Evolutionary conservation across 495 filamentous ascomycete genomes (phyloP), one percentile per base, ranked within the genome.

Genomic region (Neurospora sp.): DNA sequence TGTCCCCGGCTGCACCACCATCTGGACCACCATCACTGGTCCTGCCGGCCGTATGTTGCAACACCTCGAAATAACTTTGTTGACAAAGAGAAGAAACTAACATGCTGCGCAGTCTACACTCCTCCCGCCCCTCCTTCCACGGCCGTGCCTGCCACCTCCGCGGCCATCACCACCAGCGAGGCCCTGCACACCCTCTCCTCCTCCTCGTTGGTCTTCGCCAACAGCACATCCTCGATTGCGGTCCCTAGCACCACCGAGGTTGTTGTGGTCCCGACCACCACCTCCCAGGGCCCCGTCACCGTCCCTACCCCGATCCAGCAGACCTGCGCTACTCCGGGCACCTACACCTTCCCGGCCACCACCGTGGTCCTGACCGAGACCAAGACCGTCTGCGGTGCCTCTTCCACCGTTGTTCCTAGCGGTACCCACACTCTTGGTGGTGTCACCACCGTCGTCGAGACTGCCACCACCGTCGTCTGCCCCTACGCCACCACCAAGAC

Each of bases 291-390:
- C 27, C 77, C 82, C 44, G 77, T 78, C 53, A 77, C 81, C 70
- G 84, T 93, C 71, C 92, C 93, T 31, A 92, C 91, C 22, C 85
- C 88, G 39, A 84, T 86, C 69, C 84, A 90, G 39, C 90, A 90
- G 82, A 89, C 85, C 70, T 92, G 87, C 89, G 82, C 88, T 44
- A 89, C 88, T 31, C 89, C 92, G 71, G 92, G 92, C 80, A 86
- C 85, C 74, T 95, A 93, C 87, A 94, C 92, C 75, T 89, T 94
- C 85, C 91, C 92, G 68, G 91, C 90, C 42, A 91, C 88, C 68
- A 94, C 91, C 71, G 74, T 94, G 68, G 90, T 89, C 39, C 82
- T 96, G 71, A 89, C 88, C 70, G 81, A 84, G 77, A 85, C 86
- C 20, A 92, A 88, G 73, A 92, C 89, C 70, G 90, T 92, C 70